Conservation (phyloP, 73 alveolate species). For the Blepharisma japonicum region DNA sequence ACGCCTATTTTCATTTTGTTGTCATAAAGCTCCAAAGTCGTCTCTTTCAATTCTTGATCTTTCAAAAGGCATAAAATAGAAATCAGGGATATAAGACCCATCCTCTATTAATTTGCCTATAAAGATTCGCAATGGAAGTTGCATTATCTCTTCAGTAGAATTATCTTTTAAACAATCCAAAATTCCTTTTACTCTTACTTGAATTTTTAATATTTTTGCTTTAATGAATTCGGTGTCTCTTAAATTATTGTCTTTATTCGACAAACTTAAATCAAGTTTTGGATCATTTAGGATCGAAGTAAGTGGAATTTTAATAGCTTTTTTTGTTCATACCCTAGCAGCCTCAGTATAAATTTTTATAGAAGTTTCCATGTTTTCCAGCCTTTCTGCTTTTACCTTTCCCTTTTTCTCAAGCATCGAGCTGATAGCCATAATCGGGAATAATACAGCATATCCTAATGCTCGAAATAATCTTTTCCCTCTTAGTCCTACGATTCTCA, state of each 20-base stretch:
- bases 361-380: background rate
- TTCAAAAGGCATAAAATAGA: conserved; percentile 25
- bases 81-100: conserved; percentile 37
- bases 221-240: background rate
- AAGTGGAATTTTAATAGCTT: background rate
- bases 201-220: conserved; percentile 28
- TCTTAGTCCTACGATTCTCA: background rate
- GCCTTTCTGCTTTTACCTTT: background rate
- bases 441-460: background rate
- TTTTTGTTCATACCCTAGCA: background rate
- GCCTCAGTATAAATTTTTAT: background rate
- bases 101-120: background rate
- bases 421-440: background rate
- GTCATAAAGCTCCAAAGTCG: conserved; percentile 31
- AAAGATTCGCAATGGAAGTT: conserved; percentile 17
- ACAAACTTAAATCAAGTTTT: conserved; percentile 30
- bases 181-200: conserved; percentile 47
- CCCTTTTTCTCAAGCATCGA: background rate
- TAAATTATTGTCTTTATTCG: conserved; percentile 11
- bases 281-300: conserved; percentile 27
- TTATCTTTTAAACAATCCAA: conserved; percentile 23
- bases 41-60: conserved; percentile 27
- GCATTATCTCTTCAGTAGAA: conserved; percentile 29
- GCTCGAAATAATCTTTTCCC: conserved; percentile 21
- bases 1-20: background rate